These are phyloP conservation scores for Phaseolus lunatus DNA, from an alignment of 306 rosid species.

Conservation along the genomic window DNA sequence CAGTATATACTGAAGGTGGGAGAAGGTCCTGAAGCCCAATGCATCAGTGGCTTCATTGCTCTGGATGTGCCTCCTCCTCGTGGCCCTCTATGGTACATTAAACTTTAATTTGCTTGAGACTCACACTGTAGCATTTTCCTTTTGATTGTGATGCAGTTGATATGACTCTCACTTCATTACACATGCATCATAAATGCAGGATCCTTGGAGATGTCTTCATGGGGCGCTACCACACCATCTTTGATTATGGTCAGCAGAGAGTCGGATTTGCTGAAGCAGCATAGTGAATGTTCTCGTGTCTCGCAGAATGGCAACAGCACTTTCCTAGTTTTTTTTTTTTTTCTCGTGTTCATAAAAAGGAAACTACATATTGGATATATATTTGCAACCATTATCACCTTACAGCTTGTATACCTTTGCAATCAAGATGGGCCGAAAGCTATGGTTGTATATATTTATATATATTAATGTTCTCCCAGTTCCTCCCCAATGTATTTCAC, in stretches of 20 bases:
- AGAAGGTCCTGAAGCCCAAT: constrained; percentile 75
- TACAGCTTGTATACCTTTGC: constrained; percentile 26
- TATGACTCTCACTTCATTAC: constrained; percentile 38
- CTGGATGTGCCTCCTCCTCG: constrained; percentile 92
- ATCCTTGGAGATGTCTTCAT: constrained; percentile 92
- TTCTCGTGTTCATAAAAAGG: neutral
- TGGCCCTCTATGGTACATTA: constrained; percentile 88
- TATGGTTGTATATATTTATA: constrained; percentile 37
- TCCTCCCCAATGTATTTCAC: neutral
- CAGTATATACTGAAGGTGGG: constrained; percentile 88
- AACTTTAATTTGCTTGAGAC: constrained; percentile 26
- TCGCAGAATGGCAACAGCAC: neutral
- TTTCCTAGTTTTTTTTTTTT: neutral
- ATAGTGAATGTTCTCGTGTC: constrained; percentile 42
- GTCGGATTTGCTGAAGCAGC: constrained; percentile 94
- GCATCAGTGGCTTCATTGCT: constrained; percentile 87
- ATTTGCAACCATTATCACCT: constrained; percentile 24
- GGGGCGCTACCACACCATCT: constrained; percentile 92
- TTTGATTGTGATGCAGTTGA: constrained; percentile 37
- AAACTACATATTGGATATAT: constrained; percentile 10
- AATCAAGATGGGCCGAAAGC: constrained; percentile 26
- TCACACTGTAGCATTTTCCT: neutral
- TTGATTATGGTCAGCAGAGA: constrained; percentile 74
- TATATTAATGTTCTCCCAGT: neutral
- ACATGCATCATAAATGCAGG: constrained; percentile 58